Percentiles rank a stretch among this genome's conserved stretches.
Conservation (phyloP, 148 eudicot genomes). For the Spergularia marina region DNA sequence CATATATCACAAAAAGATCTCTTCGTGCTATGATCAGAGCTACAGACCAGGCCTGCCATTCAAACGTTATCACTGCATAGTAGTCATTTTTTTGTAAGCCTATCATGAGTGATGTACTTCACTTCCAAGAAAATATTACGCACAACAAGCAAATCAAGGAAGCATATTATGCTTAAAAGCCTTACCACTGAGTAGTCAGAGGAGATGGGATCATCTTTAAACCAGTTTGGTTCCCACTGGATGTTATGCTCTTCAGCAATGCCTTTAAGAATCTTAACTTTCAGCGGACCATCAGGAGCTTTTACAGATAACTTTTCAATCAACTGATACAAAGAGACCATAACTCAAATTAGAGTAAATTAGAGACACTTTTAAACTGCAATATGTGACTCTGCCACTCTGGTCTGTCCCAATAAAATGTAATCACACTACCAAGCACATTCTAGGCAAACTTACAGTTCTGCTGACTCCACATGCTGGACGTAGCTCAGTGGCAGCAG, state of each 20-base stretch:
- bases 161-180: constrained; percentile 1
- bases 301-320: constrained; percentile 82
- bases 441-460: constrained; percentile 44
- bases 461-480: constrained; percentile 88
- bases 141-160: background rate
- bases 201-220: constrained; percentile 55
- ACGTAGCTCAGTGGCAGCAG: constrained; percentile 77
- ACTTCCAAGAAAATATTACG: no score
- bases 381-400: background rate
- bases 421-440: background rate
- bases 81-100: background rate
- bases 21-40: background rate
- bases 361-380: constrained; percentile 1
- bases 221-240: constrained; percentile 73
- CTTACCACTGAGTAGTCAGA: constrained; percentile 56
- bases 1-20: no score
- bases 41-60: background rate
- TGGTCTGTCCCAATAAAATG: background rate
- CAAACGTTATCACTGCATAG: background rate
- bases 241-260: constrained; percentile 85
- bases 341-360: constrained; percentile 3
- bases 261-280: constrained; percentile 70
- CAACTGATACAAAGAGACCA: constrained; percentile 50
- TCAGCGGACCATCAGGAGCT: constrained; percentile 84
- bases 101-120: background rate